Percentiles rank a stretch among this genome's conserved stretches.
These are phyloP conservation scores for Saksenaea oblongispora DNA, from an alignment of 371 early-diverging fungal genomes.

Conservation along the genomic window DNA sequence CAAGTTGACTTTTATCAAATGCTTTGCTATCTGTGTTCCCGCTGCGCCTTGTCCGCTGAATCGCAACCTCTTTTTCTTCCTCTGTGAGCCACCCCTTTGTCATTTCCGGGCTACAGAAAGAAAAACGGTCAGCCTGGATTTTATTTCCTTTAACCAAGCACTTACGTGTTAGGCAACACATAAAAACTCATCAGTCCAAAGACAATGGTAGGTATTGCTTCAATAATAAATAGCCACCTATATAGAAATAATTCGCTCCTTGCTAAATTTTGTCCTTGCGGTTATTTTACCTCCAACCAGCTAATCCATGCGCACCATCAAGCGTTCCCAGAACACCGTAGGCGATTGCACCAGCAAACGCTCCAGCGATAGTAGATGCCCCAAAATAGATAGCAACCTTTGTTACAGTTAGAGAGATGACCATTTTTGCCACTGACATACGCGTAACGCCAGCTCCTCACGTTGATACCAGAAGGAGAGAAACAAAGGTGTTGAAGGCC, in stretches of 20 bases:
- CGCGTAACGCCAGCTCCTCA: constrained; percentile 38
- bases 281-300: constrained; percentile 36
- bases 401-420: not conserved
- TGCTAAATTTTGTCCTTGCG: not conserved
- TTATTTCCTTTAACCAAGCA: not conserved
- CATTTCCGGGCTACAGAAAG: constrained; percentile 25
- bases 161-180: constrained; percentile 34
- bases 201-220: constrained; percentile 57
- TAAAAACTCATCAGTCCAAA: constrained; percentile 45
- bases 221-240: constrained; percentile 61
- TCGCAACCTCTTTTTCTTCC: constrained; percentile 38
- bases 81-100: constrained; percentile 33
- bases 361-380: constrained; percentile 46
- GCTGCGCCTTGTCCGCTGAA: constrained; percentile 27
- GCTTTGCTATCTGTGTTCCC: constrained; percentile 30
- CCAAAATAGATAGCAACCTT: constrained; percentile 44
- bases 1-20: constrained; percentile 39
- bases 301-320: constrained; percentile 34
- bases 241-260: not conserved
- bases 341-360: constrained; percentile 50
- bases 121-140: not conserved
- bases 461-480: constrained; percentile 49
- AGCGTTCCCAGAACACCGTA: constrained; percentile 33
- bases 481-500: constrained; percentile 36
- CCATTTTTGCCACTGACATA: constrained; percentile 8